Conservation (phyloP, 2,329 filamentous ascomycete species). For the Penicillium vulpinum region DNA sequence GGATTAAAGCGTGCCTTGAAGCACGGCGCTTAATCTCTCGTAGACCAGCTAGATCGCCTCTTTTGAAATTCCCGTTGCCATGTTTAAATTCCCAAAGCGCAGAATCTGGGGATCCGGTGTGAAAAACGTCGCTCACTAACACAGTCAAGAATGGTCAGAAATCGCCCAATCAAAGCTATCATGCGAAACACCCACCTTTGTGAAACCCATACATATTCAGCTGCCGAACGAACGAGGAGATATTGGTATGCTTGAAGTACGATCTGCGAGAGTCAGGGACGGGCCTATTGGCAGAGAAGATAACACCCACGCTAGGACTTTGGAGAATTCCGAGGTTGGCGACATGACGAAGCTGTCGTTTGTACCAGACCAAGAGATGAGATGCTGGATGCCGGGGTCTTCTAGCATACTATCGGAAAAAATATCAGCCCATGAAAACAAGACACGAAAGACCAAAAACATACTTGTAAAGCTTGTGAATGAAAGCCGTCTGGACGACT, state of each 20-base stretch:
- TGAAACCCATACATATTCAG: constrained; percentile 99
- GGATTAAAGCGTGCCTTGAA: constrained; percentile 87
- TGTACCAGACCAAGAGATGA: constrained; percentile 93
- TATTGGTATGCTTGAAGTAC: constrained; percentile 99
- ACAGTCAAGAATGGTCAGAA: constrained; percentile 4
- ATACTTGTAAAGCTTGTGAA: constrained; percentile 98
- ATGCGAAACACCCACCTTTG: constrained; percentile 67
- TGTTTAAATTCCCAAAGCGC: constrained; percentile 99
- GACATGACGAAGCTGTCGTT: constrained; percentile 99
- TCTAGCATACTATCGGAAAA: constrained; percentile 77
- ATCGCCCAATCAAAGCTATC: constrained; percentile 1
- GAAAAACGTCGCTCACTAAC: constrained; percentile 94
- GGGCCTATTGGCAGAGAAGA: constrained; percentile 9
- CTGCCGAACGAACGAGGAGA: constrained; percentile 96
- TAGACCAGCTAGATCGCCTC: constrained; percentile 85
- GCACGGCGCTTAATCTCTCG: constrained; percentile 94
- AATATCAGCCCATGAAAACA: constrained; percentile 19
- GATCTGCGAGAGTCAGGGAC: constrained; percentile 50
- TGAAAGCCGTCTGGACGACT: constrained; percentile 97
- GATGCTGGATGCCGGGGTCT: constrained; percentile 85
- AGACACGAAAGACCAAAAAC: constrained; percentile 30
- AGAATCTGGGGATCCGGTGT: constrained; percentile 88
- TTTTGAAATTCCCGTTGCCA: constrained; percentile 94
- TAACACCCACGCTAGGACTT: constrained; percentile 85
- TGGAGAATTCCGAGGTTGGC: constrained; percentile 94